phyloP scores from a whole-genome alignment of 192 early-diverging fungal species.

The Helicostylum pulchrum region DNA sequence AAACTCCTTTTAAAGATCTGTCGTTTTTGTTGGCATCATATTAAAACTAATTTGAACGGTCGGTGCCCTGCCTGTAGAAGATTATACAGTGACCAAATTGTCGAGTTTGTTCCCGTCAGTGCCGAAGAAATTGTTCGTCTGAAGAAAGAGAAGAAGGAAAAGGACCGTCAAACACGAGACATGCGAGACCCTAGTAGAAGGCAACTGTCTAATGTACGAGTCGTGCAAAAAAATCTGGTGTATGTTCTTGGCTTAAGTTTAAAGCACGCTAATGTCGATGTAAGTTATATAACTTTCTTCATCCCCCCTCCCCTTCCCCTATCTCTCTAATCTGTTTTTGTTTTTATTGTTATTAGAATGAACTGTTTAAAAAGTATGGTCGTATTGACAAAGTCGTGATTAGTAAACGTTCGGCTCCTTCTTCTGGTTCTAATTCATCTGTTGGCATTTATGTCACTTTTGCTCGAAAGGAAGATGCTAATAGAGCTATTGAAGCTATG shows the following conservation, averaged over 20 bases:
- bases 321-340: background rate
- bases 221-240: constrained; percentile 96
- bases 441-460: constrained; percentile 94
- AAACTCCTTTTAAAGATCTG: constrained; percentile 71
- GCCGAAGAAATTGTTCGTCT: constrained; percentile 81
- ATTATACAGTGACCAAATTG: constrained; percentile 83
- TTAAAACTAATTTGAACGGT: constrained; percentile 89
- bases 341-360: constrained; percentile 40
- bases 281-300: constrained; percentile 26
- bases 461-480: constrained; percentile 87
- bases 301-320: background rate
- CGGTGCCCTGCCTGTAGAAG: constrained; percentile 95
- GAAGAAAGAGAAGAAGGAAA: constrained; percentile 74
- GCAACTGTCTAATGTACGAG: constrained; percentile 83
- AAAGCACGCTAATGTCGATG: constrained; percentile 85
- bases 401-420: constrained; percentile 65
- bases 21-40: constrained; percentile 98
- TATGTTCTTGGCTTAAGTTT: constrained; percentile 92
- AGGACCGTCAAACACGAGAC: constrained; percentile 89
- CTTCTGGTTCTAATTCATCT: constrained; percentile 36
- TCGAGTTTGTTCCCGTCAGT: constrained; percentile 86
- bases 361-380: constrained; percentile 99
- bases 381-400: constrained; percentile 93
- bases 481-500: constrained; percentile 88
- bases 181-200: constrained; percentile 70